phyloP scores from a whole-genome alignment of 2,329 filamentous ascomycete species.

The Sclerotiophoma versabilis region DNA sequence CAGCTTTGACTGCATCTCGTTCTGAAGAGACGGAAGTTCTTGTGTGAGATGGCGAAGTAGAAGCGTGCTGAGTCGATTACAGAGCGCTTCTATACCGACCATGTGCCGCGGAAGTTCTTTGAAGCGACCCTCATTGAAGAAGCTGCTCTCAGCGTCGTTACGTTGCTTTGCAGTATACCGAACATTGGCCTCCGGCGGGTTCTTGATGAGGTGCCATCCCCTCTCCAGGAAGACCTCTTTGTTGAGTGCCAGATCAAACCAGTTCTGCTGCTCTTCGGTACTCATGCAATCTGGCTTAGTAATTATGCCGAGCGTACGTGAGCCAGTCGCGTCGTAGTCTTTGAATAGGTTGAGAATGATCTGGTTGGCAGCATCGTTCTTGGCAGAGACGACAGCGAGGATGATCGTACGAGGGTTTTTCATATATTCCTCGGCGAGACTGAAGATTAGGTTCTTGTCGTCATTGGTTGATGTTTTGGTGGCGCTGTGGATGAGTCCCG shows the following conservation, averaged over 20 bases:
- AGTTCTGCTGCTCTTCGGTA: slow-evolving; percentile 51
- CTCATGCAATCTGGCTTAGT: slow-evolving; percentile 62
- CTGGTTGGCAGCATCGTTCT: slow-evolving; percentile 63
- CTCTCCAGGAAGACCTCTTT: slow-evolving; percentile 51
- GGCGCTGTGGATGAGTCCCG: not conserved
- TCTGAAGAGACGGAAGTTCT: not conserved
- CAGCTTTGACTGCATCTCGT: not conserved
- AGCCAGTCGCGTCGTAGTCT: slow-evolving; percentile 54
- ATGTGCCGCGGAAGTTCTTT: not conserved
- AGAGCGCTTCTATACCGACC: not conserved
- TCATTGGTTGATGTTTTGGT: not conserved
- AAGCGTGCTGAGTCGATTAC: not conserved
- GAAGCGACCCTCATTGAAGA: slow-evolving; percentile 21
- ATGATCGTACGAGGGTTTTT: slow-evolving; percentile 6
- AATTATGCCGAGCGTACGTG: slow-evolving; percentile 64
- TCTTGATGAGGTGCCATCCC: slow-evolving; percentile 65
- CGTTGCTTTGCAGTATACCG: slow-evolving; percentile 39
- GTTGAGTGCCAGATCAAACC: slow-evolving; percentile 51
- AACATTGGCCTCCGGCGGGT: slow-evolving; percentile 51
- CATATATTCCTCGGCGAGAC: slow-evolving; percentile 12
- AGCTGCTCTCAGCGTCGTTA: slow-evolving; percentile 46
- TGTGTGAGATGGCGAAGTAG: not conserved
- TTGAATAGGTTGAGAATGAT: slow-evolving; percentile 59
- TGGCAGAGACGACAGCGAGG: slow-evolving; percentile 45
- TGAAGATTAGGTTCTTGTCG: slow-evolving; percentile 3